Conservation (phyloP, 345 rosid genomes). For the Trapa bicornis region DNA sequence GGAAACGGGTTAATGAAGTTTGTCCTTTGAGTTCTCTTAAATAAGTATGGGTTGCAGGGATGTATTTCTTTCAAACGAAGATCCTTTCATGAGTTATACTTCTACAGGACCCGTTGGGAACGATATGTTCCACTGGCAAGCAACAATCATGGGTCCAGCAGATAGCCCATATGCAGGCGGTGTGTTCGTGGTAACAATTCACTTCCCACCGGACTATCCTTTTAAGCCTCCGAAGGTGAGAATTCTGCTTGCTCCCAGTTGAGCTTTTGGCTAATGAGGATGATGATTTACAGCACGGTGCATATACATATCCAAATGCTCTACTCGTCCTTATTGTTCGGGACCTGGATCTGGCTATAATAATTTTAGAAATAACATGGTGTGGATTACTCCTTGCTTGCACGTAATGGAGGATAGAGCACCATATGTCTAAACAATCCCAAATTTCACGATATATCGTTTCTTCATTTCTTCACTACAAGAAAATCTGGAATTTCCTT, state of each 20-base stretch:
- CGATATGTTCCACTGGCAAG: conserved; percentile 11
- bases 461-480: neutral
- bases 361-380: neutral
- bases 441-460: neutral
- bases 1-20: neutral
- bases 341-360: neutral
- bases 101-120: conserved; percentile 6
- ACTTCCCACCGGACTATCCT: conserved; percentile 13
- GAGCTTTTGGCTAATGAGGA: neutral
- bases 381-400: neutral
- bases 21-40: neutral
- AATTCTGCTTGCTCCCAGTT: neutral
- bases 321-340: neutral
- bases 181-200: conserved; percentile 5
- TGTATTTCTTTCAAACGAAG: neutral
- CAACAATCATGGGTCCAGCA: conserved; percentile 12
- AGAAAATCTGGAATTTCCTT: neutral
- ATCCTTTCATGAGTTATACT: neutral
- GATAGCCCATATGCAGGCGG: conserved; percentile 12
- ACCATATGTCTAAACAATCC: neutral
- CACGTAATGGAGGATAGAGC: neutral
- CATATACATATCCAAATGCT: neutral
- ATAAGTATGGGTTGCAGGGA: neutral
- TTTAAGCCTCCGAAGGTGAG: conserved; percentile 9
- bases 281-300: neutral